phyloP scores from a whole-genome alignment of 148 eudicot species.

The Vaccinium myrtillus region DNA sequence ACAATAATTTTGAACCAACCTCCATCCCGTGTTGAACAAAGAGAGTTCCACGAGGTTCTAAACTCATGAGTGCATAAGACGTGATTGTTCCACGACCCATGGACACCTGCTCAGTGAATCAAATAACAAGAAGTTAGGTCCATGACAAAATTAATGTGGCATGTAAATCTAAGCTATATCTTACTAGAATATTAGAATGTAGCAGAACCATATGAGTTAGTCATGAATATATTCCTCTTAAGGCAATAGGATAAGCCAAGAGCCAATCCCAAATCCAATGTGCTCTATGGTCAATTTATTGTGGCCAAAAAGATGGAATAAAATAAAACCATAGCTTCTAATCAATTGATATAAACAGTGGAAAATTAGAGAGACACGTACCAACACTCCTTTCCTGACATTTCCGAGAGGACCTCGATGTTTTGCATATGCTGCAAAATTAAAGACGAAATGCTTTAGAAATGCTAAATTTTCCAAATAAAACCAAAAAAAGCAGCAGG shows the following conservation, averaged over 20 bases:
- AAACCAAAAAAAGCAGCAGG: neutral
- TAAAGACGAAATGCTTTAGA: neutral
- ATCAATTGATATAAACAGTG: neutral
- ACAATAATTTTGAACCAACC: conserved; percentile 32
- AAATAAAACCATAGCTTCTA: neutral
- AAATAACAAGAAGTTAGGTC: conserved; percentile 13
- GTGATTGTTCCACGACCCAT: conserved; percentile 84
- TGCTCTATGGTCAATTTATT: neutral
- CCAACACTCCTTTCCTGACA: conserved; percentile 98
- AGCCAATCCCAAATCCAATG: neutral
- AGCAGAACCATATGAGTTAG: neutral
- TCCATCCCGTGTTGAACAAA: conserved; percentile 94
- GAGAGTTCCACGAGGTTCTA: conserved; percentile 93
- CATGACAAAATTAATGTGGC: neutral
- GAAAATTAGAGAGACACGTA: conserved; percentile 29
- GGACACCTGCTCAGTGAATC: conserved; percentile 59
- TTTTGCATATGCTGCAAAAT: conserved; percentile 78
- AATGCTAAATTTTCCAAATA: neutral
- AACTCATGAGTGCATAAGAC: conserved; percentile 80
- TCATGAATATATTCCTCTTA: neutral
- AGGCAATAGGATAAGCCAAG: neutral
- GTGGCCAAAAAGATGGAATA: neutral
- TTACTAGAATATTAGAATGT: neutral
- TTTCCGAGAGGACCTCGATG: conserved; percentile 91
- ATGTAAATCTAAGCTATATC: neutral